These are phyloP conservation scores for Pseudopithomyces maydicus DNA, from an alignment of 2,329 filamentous ascomycete species.

Conservation along the genomic window DNA sequence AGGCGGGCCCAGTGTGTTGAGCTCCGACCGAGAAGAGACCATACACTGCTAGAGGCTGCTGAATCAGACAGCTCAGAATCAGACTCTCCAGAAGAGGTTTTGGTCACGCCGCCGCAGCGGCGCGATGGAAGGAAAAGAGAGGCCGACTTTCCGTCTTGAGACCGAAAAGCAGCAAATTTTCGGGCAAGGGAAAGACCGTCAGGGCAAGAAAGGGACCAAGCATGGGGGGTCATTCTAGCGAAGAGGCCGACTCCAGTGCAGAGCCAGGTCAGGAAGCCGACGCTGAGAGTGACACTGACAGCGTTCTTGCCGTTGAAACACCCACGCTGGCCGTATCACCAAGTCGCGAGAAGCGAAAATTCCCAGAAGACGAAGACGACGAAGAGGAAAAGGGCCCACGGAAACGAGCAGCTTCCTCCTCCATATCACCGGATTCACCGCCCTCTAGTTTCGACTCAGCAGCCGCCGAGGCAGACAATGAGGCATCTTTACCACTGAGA, in stretches of 20 bases:
- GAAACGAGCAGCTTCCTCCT: conserved; percentile 34
- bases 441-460: conserved; percentile 22
- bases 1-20: conserved; percentile 36
- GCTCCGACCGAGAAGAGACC: conserved; percentile 36
- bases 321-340: conserved; percentile 34
- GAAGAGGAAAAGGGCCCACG: conserved; percentile 23
- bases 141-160: conserved; percentile 42
- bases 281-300: conserved; percentile 13
- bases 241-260: conserved; percentile 20
- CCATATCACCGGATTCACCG: conserved; percentile 27
- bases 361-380: conserved; percentile 16
- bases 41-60: conserved; percentile 27
- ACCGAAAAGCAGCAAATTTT: conserved; percentile 41
- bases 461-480: conserved; percentile 9
- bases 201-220: conserved; percentile 8
- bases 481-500: conserved; percentile 32
- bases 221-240: conserved; percentile 19
- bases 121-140: conserved; percentile 26
- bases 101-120: conserved; percentile 29
- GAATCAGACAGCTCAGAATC: conserved; percentile 26
- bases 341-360: conserved; percentile 35
- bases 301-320: conserved; percentile 31
- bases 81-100: conserved; percentile 12
- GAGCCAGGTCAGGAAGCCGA: conserved; percentile 1
- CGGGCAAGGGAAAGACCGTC: conserved; percentile 39